Percentiles rank a stretch among this genome's conserved stretches.
These are phyloP conservation scores for Neonectria hederae DNA, from an alignment of 2,329 filamentous ascomycete genomes.

Conservation along the genomic window DNA sequence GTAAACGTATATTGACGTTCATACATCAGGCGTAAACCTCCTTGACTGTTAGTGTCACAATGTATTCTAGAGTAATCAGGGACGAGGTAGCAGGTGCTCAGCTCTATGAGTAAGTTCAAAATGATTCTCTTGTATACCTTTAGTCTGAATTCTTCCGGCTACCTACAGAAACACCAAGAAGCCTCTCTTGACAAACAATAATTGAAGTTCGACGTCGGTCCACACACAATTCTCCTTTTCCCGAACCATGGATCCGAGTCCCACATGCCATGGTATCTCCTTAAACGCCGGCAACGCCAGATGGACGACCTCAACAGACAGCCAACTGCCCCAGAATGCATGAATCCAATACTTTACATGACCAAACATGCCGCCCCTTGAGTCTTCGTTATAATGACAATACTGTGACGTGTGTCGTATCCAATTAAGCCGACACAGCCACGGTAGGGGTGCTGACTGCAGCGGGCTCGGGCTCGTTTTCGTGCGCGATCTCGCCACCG, in stretches of 20 bases:
- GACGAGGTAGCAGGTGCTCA: background rate
- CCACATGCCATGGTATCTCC: conserved; percentile 51
- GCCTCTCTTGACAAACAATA: conserved; percentile 26
- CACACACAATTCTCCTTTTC: conserved; percentile 34
- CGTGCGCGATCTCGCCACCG: conserved; percentile 67
- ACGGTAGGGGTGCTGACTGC: conserved; percentile 46
- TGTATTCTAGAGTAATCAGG: background rate
- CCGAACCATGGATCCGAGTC: conserved; percentile 40
- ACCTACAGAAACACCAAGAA: conserved; percentile 27
- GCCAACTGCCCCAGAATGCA: conserved; percentile 46
- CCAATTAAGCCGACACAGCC: conserved; percentile 50
- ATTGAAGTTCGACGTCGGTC: conserved; percentile 24
- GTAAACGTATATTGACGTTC: background rate
- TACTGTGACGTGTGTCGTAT: conserved; percentile 5
- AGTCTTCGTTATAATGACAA: conserved; percentile 34
- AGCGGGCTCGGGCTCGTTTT: conserved; percentile 55
- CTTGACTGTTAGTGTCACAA: background rate
- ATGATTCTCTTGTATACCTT: conserved; percentile 24
- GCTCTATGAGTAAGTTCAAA: background rate
- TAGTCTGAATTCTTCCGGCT: conserved; percentile 17
- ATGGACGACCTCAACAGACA: conserved; percentile 42
- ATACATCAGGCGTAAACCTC: background rate
- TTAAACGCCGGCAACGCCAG: conserved; percentile 52
- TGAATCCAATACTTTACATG: conserved; percentile 49
- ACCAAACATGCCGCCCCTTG: conserved; percentile 40